Evolutionary conservation across 164 flowering plant species (phyloP), one percentile per base, ranked within the genome.

Genomic region (Magnolia sinica): DNA sequence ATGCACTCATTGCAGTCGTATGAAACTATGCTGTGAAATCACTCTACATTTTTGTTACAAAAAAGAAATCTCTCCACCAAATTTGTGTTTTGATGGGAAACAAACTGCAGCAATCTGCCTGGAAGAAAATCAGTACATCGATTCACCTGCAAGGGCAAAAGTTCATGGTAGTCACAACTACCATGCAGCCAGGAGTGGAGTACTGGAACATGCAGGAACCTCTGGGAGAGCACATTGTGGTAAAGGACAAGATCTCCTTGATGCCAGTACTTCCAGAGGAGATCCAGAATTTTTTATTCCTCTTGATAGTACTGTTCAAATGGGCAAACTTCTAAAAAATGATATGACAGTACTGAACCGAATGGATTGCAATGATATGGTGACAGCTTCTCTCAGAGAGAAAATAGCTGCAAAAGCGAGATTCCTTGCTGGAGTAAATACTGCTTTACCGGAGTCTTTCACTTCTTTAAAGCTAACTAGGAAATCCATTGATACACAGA

Each of bases 401-500:
- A 65, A 66, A 59, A 64, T 13, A 71, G 64, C 65, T 59, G 74
- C 58, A 29, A 66, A 68, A 72, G 49, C 50, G 80, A 76, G 69
- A 64, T n/a, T 7, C 20, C 77, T 72, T 27, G 58, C 13, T 24
- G 18, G 61, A 16, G 61, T 55, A 11, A 11, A 16, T 55, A 66
- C 31, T 72, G 20, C 72, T 74, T 70, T 74, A 67, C 73, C 31
- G 70, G 74, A 72, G 37, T 72, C 5, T 68, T 72, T 29, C 49
- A n/a, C 61, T 74, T 58, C 50, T 31, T 71, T 29, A 73, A 76
- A 49, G 82, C 73, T 68, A 19, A 55, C 65, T 59, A 64, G 64
- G 66, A 74, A 50, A 24, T 72, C 80, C 55, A 49, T 68, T 73
- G 58, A 29, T n/a, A 79, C 64, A 51, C 49, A 22, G 50, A 79